Evolutionary conservation across 306 rosid genomes (phyloP).

Genomic region (Cucumis melo): DNA sequence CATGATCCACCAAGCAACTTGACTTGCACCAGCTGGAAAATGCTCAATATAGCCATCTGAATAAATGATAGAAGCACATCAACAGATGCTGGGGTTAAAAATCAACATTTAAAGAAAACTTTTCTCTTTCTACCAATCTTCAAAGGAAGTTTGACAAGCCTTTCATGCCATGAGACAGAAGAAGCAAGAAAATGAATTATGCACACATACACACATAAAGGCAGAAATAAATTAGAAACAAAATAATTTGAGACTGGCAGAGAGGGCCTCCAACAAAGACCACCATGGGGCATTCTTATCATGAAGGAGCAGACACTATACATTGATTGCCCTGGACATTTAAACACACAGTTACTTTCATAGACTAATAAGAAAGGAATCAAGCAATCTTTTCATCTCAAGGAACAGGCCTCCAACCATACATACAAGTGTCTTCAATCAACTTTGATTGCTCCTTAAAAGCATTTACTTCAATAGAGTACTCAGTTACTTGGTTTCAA

Average conservation of each 20-base stretch:
- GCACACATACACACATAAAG: neutral
- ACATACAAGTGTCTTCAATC: neutral
- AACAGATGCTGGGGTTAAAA: neutral
- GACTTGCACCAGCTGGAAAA: constrained; percentile 73
- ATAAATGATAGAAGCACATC: neutral
- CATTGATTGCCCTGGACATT: neutral
- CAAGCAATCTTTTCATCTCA: neutral
- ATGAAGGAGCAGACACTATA: neutral
- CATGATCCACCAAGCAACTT: constrained; percentile 96
- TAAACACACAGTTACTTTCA: neutral
- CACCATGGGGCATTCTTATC: neutral
- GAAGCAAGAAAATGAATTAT: neutral
- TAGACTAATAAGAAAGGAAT: neutral
- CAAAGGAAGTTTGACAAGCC: neutral
- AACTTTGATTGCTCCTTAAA: neutral
- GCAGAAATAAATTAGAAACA: neutral
- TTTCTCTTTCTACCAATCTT: neutral
- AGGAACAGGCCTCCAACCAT: neutral
- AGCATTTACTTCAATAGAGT: neutral
- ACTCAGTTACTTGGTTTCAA: neutral
- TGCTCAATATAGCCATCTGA: constrained; percentile 66
- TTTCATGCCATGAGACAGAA: neutral
- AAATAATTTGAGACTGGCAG: neutral
- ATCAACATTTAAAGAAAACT: neutral
- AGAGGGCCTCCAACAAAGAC: neutral